phyloP scores from a whole-genome alignment of 345 rosid genomes.

The Syzygium grande region DNA sequence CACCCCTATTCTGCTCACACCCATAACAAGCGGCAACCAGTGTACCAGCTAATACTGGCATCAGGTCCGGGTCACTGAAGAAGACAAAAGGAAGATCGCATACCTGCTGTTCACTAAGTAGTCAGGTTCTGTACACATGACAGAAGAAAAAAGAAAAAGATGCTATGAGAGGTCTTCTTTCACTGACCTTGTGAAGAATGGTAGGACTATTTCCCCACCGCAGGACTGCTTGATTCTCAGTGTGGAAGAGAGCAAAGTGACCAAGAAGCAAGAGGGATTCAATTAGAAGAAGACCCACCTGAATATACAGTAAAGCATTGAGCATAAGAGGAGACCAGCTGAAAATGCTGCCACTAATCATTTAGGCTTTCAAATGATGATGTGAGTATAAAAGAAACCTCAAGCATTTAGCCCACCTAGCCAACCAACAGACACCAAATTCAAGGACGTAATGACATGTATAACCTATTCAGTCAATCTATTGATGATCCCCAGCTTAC shows the following conservation, averaged over 20 bases:
- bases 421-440: not conserved
- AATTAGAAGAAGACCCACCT: constrained; percentile 62
- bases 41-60: constrained; percentile 56
- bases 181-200: constrained; percentile 71
- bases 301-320: not conserved
- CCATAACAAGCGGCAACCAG: constrained; percentile 65
- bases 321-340: not conserved
- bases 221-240: constrained; percentile 65
- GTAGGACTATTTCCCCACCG: constrained; percentile 82
- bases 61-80: constrained; percentile 64
- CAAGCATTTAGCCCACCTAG: not conserved
- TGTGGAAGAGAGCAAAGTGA: constrained; percentile 63
- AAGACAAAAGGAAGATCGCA: constrained; percentile 73
- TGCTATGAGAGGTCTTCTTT: not conserved
- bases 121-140: not conserved
- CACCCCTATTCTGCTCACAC: constrained; percentile 57
- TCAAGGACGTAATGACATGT: not conserved
- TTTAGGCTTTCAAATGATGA: not conserved
- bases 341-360: not conserved
- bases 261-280: constrained; percentile 63
- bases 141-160: not conserved
- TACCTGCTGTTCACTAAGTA: constrained; percentile 30
- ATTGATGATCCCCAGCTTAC: not conserved
- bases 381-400: not conserved
- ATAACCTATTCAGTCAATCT: not conserved